phyloP scores from a whole-genome alignment of 768 basidiomycete genomes.

The Russula sp. region DNA sequence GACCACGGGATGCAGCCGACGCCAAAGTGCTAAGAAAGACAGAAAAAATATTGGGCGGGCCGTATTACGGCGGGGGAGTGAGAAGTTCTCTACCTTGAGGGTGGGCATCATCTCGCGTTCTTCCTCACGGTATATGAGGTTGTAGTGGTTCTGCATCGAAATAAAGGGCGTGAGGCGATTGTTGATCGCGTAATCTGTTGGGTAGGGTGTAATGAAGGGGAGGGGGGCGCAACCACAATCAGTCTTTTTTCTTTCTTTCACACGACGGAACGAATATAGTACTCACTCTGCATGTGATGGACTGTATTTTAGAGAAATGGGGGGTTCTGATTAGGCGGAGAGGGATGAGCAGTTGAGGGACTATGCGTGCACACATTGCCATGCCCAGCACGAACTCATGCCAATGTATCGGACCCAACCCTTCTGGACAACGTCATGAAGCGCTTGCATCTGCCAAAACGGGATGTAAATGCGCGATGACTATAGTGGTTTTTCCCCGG shows the following conservation, averaged over 20 bases:
- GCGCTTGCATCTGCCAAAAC: slow-evolving; percentile 32
- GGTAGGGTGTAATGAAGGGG: not conserved
- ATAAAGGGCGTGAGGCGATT: slow-evolving; percentile 36
- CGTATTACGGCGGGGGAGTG: not conserved
- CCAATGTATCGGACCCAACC: slow-evolving; percentile 36
- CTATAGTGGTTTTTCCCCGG: not conserved
- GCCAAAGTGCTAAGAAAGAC: slow-evolving; percentile 24
- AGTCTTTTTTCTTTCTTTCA: not conserved
- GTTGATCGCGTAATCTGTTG: slow-evolving; percentile 26
- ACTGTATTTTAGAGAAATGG: slow-evolving; percentile 13
- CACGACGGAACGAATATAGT: not conserved
- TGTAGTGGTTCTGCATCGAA: slow-evolving; percentile 42
- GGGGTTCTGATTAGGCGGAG: not conserved
- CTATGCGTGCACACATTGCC: slow-evolving; percentile 23
- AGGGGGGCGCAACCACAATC: not conserved
- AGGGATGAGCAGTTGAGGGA: not conserved
- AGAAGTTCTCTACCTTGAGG: slow-evolving; percentile 21
- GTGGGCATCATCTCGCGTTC: slow-evolving; percentile 33
- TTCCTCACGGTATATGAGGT: slow-evolving; percentile 39
- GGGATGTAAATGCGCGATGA: not conserved
- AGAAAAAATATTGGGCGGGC: not conserved
- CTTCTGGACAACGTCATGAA: slow-evolving; percentile 37
- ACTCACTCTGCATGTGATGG: slow-evolving; percentile 26
- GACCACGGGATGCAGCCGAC: slow-evolving; percentile 38
- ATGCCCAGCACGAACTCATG: slow-evolving; percentile 29